phyloP scores from a whole-genome alignment of 306 rosid species.

The Luffa aegyptiaca region DNA sequence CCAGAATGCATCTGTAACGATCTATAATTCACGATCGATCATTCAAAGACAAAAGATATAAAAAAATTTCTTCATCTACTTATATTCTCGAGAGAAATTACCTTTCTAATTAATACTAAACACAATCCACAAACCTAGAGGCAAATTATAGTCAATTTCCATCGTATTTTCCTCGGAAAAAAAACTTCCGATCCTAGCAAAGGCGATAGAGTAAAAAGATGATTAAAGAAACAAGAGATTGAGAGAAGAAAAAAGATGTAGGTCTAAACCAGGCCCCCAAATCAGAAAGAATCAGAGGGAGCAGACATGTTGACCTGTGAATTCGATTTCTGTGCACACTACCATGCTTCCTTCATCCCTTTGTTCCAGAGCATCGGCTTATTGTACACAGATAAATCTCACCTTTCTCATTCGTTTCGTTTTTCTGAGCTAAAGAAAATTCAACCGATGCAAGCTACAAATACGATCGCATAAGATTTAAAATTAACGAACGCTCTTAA shows the following conservation, averaged over 20 bases:
- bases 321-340: slow-evolving; percentile 58
- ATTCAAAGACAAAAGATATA: neutral
- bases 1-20: neutral
- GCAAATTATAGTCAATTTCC: neutral
- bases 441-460: neutral
- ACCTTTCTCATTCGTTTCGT: neutral
- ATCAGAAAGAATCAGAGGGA: slow-evolving; percentile 58
- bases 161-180: neutral
- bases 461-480: too few species aligned
- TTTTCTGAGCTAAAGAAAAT: neutral
- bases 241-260: slow-evolving; percentile 16
- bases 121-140: neutral
- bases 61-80: neutral
- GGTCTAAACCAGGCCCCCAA: slow-evolving; percentile 94
- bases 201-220: neutral
- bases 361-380: slow-evolving; percentile 96
- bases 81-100: neutral
- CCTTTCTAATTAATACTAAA: neutral
- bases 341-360: slow-evolving; percentile 82
- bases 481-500: neutral
- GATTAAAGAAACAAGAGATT: neutral
- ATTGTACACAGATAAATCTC: slow-evolving; percentile 49
- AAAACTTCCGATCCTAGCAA: neutral
- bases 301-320: slow-evolving; percentile 79
- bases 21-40: neutral